Percentiles rank a stretch among this genome's conserved stretches.
Conservation (phyloP, 495 filamentous ascomycete species). For the Neurospora cerealis region DNA sequence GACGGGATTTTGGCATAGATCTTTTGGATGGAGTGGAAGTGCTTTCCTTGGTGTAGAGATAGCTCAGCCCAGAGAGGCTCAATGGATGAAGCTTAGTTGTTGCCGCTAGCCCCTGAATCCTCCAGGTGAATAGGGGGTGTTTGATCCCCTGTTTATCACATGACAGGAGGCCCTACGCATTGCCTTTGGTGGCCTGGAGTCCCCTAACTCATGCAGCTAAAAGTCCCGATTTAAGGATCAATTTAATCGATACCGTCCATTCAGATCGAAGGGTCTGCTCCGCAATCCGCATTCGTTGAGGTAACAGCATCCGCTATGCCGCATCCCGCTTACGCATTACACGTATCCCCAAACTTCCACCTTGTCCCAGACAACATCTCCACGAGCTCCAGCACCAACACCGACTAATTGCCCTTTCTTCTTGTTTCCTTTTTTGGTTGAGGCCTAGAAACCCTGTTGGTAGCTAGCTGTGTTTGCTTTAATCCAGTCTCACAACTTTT, state of each 20-base stretch:
- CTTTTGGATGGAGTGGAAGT: neutral
- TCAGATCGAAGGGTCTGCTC: neutral
- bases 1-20: neutral
- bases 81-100: neutral
- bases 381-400: neutral
- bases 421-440: neutral
- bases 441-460: neutral
- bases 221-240: neutral
- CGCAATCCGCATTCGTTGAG: neutral
- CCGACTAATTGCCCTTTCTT: neutral
- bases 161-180: neutral
- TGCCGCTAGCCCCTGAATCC: neutral
- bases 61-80: neutral
- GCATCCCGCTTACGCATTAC: neutral
- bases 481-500: neutral
- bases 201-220: neutral
- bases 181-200: neutral
- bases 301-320: neutral
- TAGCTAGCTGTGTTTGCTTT: neutral
- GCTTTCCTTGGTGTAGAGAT: neutral
- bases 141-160: neutral
- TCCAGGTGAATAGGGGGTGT: neutral
- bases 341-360: neutral
- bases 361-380: neutral
- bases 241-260: neutral